Evolutionary conservation across 2,329 filamentous ascomycete genomes (phyloP).

Genomic region (Aspergillus puulaauensis): DNA sequence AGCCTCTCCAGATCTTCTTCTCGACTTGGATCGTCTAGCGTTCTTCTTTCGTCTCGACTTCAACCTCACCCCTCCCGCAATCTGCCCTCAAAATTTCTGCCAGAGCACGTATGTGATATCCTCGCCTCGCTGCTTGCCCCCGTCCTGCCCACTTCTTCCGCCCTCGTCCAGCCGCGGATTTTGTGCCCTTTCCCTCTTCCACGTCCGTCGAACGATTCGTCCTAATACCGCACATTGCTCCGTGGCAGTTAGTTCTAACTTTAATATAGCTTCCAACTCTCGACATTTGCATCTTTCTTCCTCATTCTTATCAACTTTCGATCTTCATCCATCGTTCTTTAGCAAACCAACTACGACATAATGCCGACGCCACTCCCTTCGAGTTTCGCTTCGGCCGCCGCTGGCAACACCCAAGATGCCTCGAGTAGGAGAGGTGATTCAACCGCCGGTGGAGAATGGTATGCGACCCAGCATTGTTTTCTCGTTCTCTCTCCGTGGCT

Average conservation of each 20-base stretch:
- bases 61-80: constrained; percentile 12
- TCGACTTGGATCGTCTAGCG: constrained; percentile 33
- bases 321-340: constrained; percentile 19
- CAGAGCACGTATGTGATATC: constrained; percentile 7
- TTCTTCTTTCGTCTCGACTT: constrained; percentile 25
- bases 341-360: constrained; percentile 22
- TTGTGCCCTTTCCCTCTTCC: constrained; percentile 2
- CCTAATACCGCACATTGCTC: constrained; percentile 4
- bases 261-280: constrained; percentile 2
- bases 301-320: constrained; percentile 23
- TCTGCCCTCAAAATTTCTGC: constrained; percentile 3
- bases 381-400: constrained; percentile 80
- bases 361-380: constrained; percentile 77
- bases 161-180: constrained; percentile 6
- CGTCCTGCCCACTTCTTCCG: neutral
- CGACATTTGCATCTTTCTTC: constrained; percentile 19
- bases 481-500: neutral
- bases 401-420: constrained; percentile 68
- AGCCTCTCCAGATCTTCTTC: constrained; percentile 20
- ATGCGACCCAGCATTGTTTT: constrained; percentile 36
- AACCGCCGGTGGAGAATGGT: constrained; percentile 70
- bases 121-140: neutral
- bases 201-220: neutral
- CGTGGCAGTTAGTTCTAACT: constrained; percentile 2
- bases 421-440: constrained; percentile 60